A percentile compares a stretch with the other conserved stretches of the same genome.
These are phyloP conservation scores for Staphylotrichum tortipilum DNA, from an alignment of 495 filamentous ascomycete genomes.

Conservation along the genomic window DNA sequence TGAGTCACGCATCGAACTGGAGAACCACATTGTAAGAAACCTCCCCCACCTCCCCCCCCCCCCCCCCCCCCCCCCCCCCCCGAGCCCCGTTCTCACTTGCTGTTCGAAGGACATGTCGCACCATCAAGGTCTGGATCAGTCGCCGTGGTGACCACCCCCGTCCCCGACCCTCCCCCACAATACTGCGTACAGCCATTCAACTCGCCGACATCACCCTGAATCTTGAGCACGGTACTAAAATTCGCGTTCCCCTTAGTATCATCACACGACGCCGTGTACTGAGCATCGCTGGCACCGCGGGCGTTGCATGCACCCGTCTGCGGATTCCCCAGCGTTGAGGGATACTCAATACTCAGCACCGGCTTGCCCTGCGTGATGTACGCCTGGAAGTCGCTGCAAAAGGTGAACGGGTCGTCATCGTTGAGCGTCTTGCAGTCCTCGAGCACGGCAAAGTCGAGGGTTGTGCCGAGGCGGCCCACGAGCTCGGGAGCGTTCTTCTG, in stretches of 20 bases:
- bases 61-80: neutral
- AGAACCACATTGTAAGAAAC: no score
- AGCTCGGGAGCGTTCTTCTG: slow-evolving; percentile 58
- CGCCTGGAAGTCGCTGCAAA: slow-evolving; percentile 45
- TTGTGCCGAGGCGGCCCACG: slow-evolving; percentile 40
- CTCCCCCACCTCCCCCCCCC: no score
- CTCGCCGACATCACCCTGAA: slow-evolving; percentile 37
- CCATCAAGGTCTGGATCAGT: slow-evolving; percentile 1
- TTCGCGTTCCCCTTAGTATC: slow-evolving; percentile 8
- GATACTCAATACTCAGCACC: slow-evolving; percentile 67
- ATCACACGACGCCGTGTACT: slow-evolving; percentile 15
- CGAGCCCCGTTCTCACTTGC: no score
- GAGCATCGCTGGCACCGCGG: slow-evolving; percentile 19
- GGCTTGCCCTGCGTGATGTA: slow-evolving; percentile 54
- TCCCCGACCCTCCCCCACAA: slow-evolving; percentile 20
- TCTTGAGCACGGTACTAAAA: slow-evolving; percentile 58
- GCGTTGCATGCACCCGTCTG: slow-evolving; percentile 22
- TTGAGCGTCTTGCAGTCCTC: slow-evolving; percentile 57
- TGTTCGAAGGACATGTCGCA: neutral
- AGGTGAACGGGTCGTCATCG: slow-evolving; percentile 26
- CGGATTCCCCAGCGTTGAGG: slow-evolving; percentile 15
- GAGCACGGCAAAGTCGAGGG: slow-evolving; percentile 60
- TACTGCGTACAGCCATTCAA: slow-evolving; percentile 51
- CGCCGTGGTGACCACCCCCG: slow-evolving; percentile 2
- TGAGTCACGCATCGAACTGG: no score